These are phyloP conservation scores for Excoecaria cochinchinensis DNA, from an alignment of 345 rosid genomes.

Conservation along the genomic window DNA sequence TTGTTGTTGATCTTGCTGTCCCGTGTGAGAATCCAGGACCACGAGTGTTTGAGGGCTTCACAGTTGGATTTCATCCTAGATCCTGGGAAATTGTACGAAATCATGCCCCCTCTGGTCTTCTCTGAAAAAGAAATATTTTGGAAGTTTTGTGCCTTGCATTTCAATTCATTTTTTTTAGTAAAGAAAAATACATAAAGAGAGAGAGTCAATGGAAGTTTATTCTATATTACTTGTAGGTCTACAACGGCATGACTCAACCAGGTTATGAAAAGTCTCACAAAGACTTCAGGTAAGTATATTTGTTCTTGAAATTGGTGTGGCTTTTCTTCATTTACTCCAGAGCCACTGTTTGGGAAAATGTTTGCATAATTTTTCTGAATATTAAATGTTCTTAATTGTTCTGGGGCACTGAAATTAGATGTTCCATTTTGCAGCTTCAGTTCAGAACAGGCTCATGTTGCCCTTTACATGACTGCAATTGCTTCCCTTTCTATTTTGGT, in stretches of 20 bases:
- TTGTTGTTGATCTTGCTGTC: too few relatives aligned
- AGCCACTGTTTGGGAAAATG: neutral
- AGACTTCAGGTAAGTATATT: conserved; percentile 58
- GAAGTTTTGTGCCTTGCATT: neutral
- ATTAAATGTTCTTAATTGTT: neutral
- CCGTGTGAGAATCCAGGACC: too few relatives aligned
- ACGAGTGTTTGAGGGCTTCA: too few relatives aligned
- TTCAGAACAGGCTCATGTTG: conserved; percentile 72
- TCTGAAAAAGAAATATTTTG: conserved; percentile 10
- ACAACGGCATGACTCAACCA: conserved; percentile 83
- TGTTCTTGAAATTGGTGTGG: neutral
- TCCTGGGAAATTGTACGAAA: too few relatives aligned
- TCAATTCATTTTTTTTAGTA: neutral
- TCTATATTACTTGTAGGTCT: conserved; percentile 47
- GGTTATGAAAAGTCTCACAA: conserved; percentile 63
- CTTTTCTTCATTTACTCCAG: neutral
- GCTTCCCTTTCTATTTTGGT: conserved; percentile 70
- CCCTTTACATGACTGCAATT: conserved; percentile 87
- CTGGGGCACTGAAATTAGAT: neutral
- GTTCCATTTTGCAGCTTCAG: conserved; percentile 50
- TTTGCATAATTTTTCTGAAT: conserved; percentile 8
- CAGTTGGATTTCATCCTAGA: too few relatives aligned
- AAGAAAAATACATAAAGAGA: neutral
- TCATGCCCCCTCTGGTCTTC: conserved; percentile 3
- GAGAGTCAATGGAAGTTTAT: neutral